These are phyloP conservation scores for Pyrenophora teres DNA, from an alignment of 2,329 filamentous ascomycete species.

Conservation along the genomic window DNA sequence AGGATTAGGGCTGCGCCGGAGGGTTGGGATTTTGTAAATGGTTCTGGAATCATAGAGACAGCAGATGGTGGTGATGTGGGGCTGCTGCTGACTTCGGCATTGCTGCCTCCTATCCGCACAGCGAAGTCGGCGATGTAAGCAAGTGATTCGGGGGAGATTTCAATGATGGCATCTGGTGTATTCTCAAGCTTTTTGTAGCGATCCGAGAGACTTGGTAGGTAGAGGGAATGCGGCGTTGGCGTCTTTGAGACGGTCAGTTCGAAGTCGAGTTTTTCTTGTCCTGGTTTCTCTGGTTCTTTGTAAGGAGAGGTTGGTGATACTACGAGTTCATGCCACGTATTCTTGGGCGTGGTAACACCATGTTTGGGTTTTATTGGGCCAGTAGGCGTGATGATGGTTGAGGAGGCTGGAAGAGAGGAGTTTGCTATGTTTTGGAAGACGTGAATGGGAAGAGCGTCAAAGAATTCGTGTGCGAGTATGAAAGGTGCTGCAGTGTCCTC, in stretches of 20 bases:
- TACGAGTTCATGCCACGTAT: constrained; percentile 52
- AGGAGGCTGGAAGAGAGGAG: constrained; percentile 44
- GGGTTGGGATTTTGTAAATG: constrained; percentile 62
- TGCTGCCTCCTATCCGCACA: constrained; percentile 74
- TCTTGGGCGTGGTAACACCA: constrained; percentile 41
- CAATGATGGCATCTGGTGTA: constrained; percentile 72
- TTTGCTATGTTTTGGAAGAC: constrained; percentile 78
- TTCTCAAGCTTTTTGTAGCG: constrained; percentile 78
- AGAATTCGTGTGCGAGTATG: constrained; percentile 97
- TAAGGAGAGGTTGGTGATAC: constrained; percentile 47
- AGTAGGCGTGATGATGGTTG: constrained; percentile 55
- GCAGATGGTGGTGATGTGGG: constrained; percentile 49
- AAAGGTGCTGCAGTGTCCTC: constrained; percentile 77
- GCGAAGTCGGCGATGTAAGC: constrained; percentile 83
- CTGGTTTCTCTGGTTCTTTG: constrained; percentile 47
- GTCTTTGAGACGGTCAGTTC: constrained; percentile 77
- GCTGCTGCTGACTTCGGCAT: constrained; percentile 17
- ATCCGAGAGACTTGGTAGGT: constrained; percentile 79
- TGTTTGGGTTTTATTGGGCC: constrained; percentile 52
- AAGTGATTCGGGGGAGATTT: constrained; percentile 86
- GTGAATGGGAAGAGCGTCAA: constrained; percentile 95
- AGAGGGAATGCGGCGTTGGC: constrained; percentile 79
- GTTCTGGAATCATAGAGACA: constrained; percentile 15
- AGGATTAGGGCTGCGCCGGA: constrained; percentile 91
- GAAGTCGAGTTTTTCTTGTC: constrained; percentile 71